phyloP scores from a whole-genome alignment of 2,329 filamentous ascomycete species.

The Curvularia hawaiiensis region DNA sequence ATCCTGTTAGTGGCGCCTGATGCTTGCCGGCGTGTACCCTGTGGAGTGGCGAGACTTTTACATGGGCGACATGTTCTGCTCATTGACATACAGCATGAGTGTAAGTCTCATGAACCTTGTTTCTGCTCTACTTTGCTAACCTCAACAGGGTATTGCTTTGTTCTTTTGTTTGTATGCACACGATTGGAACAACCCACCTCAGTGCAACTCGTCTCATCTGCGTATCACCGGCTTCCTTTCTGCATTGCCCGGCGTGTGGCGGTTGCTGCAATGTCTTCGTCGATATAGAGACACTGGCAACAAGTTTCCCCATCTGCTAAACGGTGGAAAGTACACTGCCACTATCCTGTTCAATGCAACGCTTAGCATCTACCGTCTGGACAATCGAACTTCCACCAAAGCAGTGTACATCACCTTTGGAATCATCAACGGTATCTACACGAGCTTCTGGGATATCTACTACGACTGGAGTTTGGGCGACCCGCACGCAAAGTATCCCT shows the following conservation, averaged over 20 bases:
- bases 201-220: slow-evolving; percentile 87
- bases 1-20: slow-evolving; percentile 71
- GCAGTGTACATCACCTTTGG: slow-evolving; percentile 82
- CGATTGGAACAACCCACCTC: slow-evolving; percentile 71
- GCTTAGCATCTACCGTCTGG: slow-evolving; percentile 82
- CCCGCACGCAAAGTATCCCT: slow-evolving; percentile 66
- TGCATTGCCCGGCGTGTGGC: slow-evolving; percentile 85
- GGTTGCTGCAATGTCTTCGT: slow-evolving; percentile 85
- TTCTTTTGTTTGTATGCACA: slow-evolving; percentile 95
- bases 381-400: slow-evolving; percentile 62
- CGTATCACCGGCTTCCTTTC: slow-evolving; percentile 84
- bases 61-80: slow-evolving; percentile 96
- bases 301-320: slow-evolving; percentile 88
- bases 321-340: slow-evolving; percentile 88
- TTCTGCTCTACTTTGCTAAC: slow-evolving; percentile 6
- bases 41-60: slow-evolving; percentile 99
- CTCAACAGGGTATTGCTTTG: slow-evolving; percentile 75
- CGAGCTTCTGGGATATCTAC: slow-evolving; percentile 87
- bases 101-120: slow-evolving; percentile 58
- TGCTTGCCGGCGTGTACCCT: slow-evolving; percentile 84
- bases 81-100: slow-evolving; percentile 85
- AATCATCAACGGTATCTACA: slow-evolving; percentile 81
- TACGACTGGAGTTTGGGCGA: slow-evolving; percentile 98
- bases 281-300: slow-evolving; percentile 88
- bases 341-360: slow-evolving; percentile 80